Evolutionary conservation across 176 grass and related monocot genomes (phyloP).

Genomic region (Thalia dealbata): DNA sequence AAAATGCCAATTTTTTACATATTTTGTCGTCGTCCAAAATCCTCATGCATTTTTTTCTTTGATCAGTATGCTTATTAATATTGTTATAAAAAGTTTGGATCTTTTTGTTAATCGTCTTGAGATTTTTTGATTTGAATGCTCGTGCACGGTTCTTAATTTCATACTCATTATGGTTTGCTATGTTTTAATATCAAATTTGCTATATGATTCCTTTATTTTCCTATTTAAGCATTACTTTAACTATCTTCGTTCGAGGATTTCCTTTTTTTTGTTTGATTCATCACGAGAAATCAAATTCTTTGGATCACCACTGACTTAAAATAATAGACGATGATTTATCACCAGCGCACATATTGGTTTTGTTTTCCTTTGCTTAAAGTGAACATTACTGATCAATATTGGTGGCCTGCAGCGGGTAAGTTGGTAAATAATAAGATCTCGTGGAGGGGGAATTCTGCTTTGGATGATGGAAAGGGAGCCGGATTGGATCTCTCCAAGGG

Average conservation of each 20-base stretch:
- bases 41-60: not conserved
- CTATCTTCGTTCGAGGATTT: not conserved
- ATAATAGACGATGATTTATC: not conserved
- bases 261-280: not conserved
- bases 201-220: not conserved
- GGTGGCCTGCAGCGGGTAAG: conserved; percentile 53
- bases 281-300: not conserved
- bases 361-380: not conserved
- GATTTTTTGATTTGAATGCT: not conserved
- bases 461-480: conserved; percentile 61
- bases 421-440: conserved; percentile 71
- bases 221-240: not conserved
- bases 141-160: not conserved
- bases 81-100: not conserved
- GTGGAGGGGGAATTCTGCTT: conserved; percentile 74
- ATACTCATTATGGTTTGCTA: not conserved
- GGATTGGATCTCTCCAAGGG: conserved; percentile 84
- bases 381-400: not conserved
- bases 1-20: not conserved
- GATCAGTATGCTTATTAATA: not conserved
- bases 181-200: not conserved
- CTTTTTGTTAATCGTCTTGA: not conserved
- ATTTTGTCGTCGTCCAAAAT: not conserved
- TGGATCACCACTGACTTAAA: not conserved
- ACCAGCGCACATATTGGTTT: not conserved